Percentiles rank a stretch among this genome's conserved stretches.
Evolutionary conservation across 148 eudicot species (phyloP).

Genomic region (Oxyria digyna): DNA sequence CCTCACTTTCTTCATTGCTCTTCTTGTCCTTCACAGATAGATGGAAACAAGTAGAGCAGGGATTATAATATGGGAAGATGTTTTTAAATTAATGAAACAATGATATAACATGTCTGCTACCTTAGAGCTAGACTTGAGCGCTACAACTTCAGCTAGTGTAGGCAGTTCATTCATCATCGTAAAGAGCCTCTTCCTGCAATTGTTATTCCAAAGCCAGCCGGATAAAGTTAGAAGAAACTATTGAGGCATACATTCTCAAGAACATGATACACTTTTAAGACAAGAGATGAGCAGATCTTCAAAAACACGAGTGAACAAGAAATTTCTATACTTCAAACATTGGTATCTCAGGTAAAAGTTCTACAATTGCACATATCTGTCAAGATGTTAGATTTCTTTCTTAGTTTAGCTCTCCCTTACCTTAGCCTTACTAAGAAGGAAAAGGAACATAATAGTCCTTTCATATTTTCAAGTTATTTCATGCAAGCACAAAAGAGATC

Average conservation of each 20-base stretch:
- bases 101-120: no score
- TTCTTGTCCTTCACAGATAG: constrained; percentile 15
- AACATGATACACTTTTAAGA: not conserved
- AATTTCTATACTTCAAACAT: not conserved
- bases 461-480: not conserved
- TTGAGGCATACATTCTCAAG: not conserved
- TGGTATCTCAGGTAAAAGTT: not conserved
- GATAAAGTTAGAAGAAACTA: not conserved
- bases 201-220: not conserved
- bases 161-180: constrained; percentile 9
- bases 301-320: not conserved
- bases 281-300: not conserved
- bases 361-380: not conserved
- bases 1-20: constrained; percentile 25
- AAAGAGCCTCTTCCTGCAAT: constrained; percentile 8
- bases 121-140: not conserved
- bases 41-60: no score
- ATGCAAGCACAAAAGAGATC: not conserved
- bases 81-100: no score
- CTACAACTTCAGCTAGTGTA: constrained; percentile 4
- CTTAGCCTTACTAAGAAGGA: not conserved
- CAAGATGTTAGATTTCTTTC: not conserved
- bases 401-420: not conserved
- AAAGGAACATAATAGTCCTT: not conserved
- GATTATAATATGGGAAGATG: no score